phyloP scores from a whole-genome alignment of 768 basidiomycete species.

The Mycena belliarum region DNA sequence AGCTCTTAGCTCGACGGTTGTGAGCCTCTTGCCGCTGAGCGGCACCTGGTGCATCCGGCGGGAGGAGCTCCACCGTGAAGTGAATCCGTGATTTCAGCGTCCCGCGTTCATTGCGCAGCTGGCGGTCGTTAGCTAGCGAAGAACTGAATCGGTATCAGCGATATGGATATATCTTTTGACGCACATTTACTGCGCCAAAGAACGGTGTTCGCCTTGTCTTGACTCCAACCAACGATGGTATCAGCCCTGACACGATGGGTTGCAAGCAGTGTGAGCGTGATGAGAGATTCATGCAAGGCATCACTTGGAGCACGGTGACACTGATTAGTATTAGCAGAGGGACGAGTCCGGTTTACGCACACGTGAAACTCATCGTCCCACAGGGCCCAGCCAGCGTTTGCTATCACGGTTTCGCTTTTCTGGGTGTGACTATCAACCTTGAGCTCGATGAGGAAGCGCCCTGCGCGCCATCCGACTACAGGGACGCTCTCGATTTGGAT shows the following conservation, averaged over 20 bases:
- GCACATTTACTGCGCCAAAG: not conserved
- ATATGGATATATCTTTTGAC: not conserved
- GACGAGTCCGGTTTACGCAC: not conserved
- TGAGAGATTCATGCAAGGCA: not conserved
- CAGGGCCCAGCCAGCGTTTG: not conserved
- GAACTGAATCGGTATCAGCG: not conserved
- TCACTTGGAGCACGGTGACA: not conserved
- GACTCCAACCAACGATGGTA: not conserved
- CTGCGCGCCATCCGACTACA: not conserved
- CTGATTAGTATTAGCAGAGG: not conserved
- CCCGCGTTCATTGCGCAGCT: not conserved
- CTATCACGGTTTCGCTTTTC: not conserved
- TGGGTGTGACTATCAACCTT: not conserved
- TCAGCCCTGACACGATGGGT: constrained; percentile 2
- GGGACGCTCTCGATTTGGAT: not conserved
- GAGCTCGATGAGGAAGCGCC: not conserved
- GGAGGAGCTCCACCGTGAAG: constrained; percentile 2
- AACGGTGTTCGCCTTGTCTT: not conserved
- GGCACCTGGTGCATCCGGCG: not conserved
- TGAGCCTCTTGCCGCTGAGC: not conserved
- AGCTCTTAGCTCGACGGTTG: not conserved
- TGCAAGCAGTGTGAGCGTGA: not conserved
- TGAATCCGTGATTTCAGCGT: not conserved
- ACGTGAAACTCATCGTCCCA: constrained; percentile 12
- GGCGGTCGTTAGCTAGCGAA: not conserved